Evolutionary conservation across 192 early-diverging fungal species (phyloP), one percentile per base, ranked within the genome.

Genomic region (Helicostylum pulchrum): DNA sequence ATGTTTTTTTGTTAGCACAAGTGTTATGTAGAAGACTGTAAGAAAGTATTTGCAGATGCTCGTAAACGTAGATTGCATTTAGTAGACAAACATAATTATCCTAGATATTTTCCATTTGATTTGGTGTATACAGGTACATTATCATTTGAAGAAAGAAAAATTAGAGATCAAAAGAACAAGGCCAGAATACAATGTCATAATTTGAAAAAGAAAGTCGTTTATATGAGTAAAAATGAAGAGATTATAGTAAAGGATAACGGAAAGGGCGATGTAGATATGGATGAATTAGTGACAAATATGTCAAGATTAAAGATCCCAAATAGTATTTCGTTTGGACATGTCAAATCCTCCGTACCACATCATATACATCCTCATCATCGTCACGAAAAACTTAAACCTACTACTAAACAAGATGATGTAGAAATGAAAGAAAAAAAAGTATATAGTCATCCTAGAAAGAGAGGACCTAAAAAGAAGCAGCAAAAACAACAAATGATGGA

Each of bases 11-110:
- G 17, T 7, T 68, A 85, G 83, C 79, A 79, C 53, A 68, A 61
- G 26, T 85, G 83, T 56, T 85, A 67, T 48, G 79, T 85, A 8
- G 77, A 83, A 43, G 72, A 64, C 1, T 85, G 83, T 51, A 56
- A 68, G 4, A 67, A 72, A 32, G n/a, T 65, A 0, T 83, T 82
- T 50, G 66, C 56, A 1, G 59, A 62, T 0, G 61, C 72, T n/a
- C 52, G 59, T 17, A 78, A 69, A 60, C 64, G 83, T 26, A 67
- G 72, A 34, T 32, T 71, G 23, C 83, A 85, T 63, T 49, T 83
- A 39, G 79, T 85, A 52, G 79, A 81, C 26, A 79, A 82, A 30
- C 83, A 85, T 48, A 42, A 72, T 3, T 85, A 83, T 53, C 77
- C 83, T 11, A 73, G 59, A 42, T 62, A 57, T 20, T 85, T 81